Evolutionary conservation across 441 rosid species (phyloP).

Genomic region (Pelargonium myrrhifolium): DNA sequence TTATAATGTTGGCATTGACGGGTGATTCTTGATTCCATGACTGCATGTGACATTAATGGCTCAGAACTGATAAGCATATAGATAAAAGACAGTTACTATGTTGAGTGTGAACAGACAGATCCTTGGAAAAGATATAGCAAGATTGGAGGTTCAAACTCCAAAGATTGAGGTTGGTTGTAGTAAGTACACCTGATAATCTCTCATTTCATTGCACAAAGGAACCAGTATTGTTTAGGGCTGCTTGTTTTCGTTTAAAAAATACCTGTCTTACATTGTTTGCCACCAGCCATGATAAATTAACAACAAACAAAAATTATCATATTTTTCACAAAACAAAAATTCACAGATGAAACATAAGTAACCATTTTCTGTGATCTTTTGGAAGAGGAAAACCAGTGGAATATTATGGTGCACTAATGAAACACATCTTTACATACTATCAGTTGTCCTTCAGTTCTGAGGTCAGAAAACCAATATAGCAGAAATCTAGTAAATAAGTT

Average conservation of each 20-base stretch:
- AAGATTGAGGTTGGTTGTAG: no score
- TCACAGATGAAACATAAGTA: neutral
- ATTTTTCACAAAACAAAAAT: neutral
- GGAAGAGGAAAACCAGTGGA: no score
- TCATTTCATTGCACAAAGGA: neutral
- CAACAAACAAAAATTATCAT: neutral
- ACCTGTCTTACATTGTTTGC: neutral
- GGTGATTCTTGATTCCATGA: no score
- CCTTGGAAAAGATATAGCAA: no score
- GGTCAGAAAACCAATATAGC: neutral
- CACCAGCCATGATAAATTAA: neutral
- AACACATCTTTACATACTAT: neutral
- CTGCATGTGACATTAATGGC: no score
- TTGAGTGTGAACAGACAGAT: no score
- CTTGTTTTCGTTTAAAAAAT: no score
- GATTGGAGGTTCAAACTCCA: no score
- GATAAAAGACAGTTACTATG: no score
- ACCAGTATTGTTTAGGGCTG: neutral
- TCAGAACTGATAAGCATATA: no score
- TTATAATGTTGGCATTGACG: no score
- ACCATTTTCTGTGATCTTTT: no score
- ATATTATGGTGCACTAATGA: neutral
- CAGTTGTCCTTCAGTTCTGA: neutral
- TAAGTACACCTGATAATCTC: neutral
- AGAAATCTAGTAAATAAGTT: neutral